Base-by-base conservation (phyloP, 228 moss, liverwort and hornwort species). In the Sphagnum fallax region DNA sequence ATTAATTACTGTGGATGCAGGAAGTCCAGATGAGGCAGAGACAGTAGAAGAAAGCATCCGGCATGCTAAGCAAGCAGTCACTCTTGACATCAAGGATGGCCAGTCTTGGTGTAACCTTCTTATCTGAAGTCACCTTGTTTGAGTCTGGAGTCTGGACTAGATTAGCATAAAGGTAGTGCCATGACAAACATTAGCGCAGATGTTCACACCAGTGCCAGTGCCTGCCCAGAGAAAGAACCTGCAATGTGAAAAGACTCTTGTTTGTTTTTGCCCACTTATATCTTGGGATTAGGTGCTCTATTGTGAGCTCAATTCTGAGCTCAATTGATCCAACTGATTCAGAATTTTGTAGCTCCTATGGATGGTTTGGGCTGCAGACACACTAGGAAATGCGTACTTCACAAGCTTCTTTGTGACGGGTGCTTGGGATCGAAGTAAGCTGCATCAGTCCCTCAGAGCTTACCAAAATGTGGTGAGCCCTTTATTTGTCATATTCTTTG, bases 341-440 rank as follows among this genome's bases (percentile, higher is more conserved):
- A 32, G 32, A 32, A 32, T 32, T 32, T 32, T 1, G 32, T 32
- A 32, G 32, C 32, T 32, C 32, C 1, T 32, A 32, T 32, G 32
- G 32, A 55, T 8, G 12, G 7, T 55, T 4, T 55, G 9, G 55
- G 55, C 9, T 55, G 76, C 86, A 86, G 80, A 88, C 69, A 84
- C 82, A 66, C 70, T 88, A 75, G 88, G 84, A 70, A 88, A 88
- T 59, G 82, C 84, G 51, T 88, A 88, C 61, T 78, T 88, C 72
- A 88, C 84, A 70, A 88, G 84, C 72, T 88, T 88, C 74, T 84
- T 88, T 73, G 84, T 88, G 5, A 77, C 74, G 72, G 84, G 84
- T 52, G 88, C 88, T 67, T 88, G 88, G 88, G 88, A 88, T 58
- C 77, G 80, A 66, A 84, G 63, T 71, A 88, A 82, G 80, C 82